These are phyloP conservation scores for Citrus medica DNA, from an alignment of 345 rosid species.

Conservation along the genomic window DNA sequence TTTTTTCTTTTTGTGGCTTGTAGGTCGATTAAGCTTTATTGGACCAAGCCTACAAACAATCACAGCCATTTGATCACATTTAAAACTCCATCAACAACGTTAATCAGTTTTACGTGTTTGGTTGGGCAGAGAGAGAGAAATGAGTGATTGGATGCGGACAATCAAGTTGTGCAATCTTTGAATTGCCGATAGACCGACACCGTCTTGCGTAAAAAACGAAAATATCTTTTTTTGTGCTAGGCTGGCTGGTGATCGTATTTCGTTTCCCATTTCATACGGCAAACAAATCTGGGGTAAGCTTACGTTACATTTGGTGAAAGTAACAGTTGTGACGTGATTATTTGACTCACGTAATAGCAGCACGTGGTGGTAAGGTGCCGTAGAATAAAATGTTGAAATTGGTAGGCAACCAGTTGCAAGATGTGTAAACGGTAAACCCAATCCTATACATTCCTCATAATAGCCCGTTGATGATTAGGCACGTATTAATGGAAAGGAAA, in stretches of 20 bases:
- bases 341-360: too few species aligned
- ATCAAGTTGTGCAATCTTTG: not conserved
- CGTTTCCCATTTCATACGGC: not conserved
- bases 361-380: too few species aligned
- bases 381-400: too few species aligned
- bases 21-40: not conserved
- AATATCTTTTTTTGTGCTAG: not conserved
- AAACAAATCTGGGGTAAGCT: conserved; percentile 1
- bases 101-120: not conserved
- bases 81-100: not conserved
- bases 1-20: not conserved
- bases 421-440: too few species aligned
- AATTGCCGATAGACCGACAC: not conserved
- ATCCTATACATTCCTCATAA: too few species aligned
- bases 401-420: too few species aligned
- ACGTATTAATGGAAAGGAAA: too few species aligned
- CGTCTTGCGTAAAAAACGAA: not conserved
- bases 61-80: not conserved
- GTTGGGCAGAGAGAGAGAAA: too few species aligned
- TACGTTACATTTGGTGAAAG: too few species aligned
- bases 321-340: too few species aligned
- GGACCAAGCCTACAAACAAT: not conserved
- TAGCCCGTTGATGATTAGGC: too few species aligned
- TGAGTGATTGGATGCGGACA: not conserved
- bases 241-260: not conserved